Conservation (phyloP, 179 eudicot species). For the Silene noctiflora region DNA sequence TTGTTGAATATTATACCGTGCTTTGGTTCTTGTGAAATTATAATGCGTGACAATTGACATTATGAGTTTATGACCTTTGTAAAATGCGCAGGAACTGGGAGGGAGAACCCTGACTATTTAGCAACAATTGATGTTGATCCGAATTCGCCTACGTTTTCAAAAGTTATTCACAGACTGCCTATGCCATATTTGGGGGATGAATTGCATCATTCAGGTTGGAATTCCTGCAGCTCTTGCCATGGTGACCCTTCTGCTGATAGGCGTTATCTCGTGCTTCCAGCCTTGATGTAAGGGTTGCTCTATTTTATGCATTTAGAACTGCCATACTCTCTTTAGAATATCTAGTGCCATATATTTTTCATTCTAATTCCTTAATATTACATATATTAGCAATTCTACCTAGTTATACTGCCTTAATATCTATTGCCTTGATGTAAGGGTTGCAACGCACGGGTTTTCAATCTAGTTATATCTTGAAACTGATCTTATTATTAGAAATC, state of each 20-base stretch:
- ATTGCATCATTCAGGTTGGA: constrained; percentile 97
- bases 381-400: no score
- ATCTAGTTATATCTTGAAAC: no score
- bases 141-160: constrained; percentile 64
- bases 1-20: not conserved
- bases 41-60: not conserved
- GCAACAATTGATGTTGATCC: constrained; percentile 91
- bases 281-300: constrained; percentile 51
- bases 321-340: no score
- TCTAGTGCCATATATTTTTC: no score
- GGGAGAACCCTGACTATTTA: constrained; percentile 83
- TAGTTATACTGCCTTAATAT: no score
- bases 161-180: constrained; percentile 82
- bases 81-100: constrained; percentile 63
- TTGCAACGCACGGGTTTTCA: no score
- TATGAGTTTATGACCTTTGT: no score
- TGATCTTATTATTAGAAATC: no score
- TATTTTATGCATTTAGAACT: no score
- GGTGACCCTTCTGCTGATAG: constrained; percentile 72
- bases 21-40: not conserved
- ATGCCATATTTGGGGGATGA: constrained; percentile 83
- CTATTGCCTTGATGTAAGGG: no score
- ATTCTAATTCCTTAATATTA: no score
- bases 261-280: constrained; percentile 83
- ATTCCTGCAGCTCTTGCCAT: constrained; percentile 95